Percentiles rank a stretch among this genome's conserved stretches.
Conservation (phyloP, 352 stramenopile species). For the Globisporangium mamillatum region DNA sequence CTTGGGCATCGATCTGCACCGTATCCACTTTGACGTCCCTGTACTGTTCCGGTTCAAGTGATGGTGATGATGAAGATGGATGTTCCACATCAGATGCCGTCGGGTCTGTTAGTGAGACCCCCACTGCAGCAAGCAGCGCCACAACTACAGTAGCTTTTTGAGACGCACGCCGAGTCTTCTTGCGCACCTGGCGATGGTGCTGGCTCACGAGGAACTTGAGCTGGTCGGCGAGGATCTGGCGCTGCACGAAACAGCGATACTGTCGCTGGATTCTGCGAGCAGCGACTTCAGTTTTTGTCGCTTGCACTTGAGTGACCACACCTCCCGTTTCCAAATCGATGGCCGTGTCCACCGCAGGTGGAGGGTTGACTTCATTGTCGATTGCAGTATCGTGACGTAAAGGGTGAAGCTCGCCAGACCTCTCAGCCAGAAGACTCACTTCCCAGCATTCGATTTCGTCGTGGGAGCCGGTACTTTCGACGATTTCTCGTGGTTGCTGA, state of each 20-base stretch:
- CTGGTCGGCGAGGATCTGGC: conserved; percentile 34
- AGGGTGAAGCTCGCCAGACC: not conserved
- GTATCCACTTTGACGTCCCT: not conserved
- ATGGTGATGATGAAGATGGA: not conserved
- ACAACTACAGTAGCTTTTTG: not conserved
- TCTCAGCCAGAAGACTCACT: not conserved
- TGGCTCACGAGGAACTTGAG: conserved; percentile 38
- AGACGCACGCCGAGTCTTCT: conserved; percentile 21
- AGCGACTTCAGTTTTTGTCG: not conserved
- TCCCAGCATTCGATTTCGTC: not conserved
- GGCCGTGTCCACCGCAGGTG: not conserved
- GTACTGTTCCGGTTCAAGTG: not conserved
- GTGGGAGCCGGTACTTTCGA: not conserved
- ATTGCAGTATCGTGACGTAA: not conserved
- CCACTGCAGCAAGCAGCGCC: not conserved
- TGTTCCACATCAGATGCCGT: not conserved
- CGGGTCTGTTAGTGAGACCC: not conserved
- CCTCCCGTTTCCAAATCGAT: not conserved
- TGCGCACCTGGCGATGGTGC: conserved; percentile 26
- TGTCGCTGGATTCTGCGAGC: conserved; percentile 29
- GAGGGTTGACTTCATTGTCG: not conserved
- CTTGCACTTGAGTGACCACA: not conserved
- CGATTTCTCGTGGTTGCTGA: not conserved
- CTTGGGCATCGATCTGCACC: not conserved
- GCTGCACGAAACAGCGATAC: conserved; percentile 33